These are phyloP conservation scores for Alternaria angustiovoidea DNA, from an alignment of 2,329 filamentous ascomycete species.

Conservation along the genomic window DNA sequence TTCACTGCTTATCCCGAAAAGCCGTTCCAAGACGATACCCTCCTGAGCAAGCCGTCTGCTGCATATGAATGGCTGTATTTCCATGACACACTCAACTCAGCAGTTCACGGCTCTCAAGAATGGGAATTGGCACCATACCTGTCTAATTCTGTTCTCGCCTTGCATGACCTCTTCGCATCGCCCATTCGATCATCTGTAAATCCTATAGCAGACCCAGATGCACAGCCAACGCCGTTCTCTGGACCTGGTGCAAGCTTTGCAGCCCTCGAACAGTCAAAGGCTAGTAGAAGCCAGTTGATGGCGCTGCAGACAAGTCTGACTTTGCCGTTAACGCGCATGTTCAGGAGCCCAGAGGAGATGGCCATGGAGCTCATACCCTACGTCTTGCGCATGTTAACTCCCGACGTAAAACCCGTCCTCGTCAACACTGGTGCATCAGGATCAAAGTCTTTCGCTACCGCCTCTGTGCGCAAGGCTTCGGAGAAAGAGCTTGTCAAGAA, in stretches of 20 bases:
- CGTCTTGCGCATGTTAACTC: constrained; percentile 81
- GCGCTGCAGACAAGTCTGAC: constrained; percentile 76
- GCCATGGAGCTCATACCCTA: constrained; percentile 86
- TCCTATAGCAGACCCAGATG: constrained; percentile 51
- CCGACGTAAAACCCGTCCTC: constrained; percentile 89
- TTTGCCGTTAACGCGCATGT: constrained; percentile 75
- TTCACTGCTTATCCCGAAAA: constrained; percentile 86
- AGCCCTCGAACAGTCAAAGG: constrained; percentile 81
- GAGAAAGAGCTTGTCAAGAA: constrained; percentile 83
- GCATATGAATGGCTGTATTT: constrained; percentile 97
- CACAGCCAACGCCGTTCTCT: constrained; percentile 72
- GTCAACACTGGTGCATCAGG: constrained; percentile 66
- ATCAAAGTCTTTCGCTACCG: constrained; percentile 62
- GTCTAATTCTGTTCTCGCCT: constrained; percentile 84
- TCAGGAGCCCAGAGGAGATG: constrained; percentile 79
- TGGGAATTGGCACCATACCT: constrained; percentile 93
- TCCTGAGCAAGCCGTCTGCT: constrained; percentile 83
- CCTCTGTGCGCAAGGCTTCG: constrained; percentile 85
- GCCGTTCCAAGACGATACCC: constrained; percentile 91
- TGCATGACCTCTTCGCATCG: constrained; percentile 89
- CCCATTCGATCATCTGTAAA: constrained; percentile 56
- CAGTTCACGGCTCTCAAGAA: constrained; percentile 83
- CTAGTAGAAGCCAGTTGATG: constrained; percentile 77
- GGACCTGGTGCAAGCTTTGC: constrained; percentile 83
- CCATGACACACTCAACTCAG: constrained; percentile 81